Evolutionary conservation across 73 alveolate genomes (phyloP).

Genomic region (Breviolum minutum): DNA sequence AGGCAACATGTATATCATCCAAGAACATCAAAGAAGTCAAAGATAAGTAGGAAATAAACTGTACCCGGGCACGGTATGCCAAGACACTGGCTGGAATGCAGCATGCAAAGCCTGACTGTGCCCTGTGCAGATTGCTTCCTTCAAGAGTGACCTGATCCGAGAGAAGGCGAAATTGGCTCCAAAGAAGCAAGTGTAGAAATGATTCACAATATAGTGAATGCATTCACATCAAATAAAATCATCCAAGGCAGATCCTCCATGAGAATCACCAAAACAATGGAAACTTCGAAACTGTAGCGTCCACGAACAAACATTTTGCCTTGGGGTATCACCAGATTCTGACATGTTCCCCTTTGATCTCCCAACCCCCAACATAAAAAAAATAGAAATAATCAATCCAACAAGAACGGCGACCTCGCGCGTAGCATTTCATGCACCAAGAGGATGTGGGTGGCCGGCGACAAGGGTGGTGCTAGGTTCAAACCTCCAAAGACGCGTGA

Average conservation of each 20-base stretch:
- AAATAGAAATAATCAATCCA: not conserved
- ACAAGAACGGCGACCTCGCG: conserved; percentile 22
- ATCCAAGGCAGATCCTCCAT: no score
- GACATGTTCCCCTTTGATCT: no score
- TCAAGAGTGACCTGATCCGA: conserved; percentile 73
- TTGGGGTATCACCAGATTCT: not conserved
- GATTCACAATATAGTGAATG: no score
- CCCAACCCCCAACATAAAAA: not conserved
- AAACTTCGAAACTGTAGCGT: no score
- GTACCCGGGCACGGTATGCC: not conserved
- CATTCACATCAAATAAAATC: no score
- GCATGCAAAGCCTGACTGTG: conserved; percentile 53
- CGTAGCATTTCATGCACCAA: conserved; percentile 86
- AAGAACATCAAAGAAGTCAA: no score
- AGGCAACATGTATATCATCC: no score
- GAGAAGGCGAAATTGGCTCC: not conserved
- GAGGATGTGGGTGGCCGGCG: conserved; percentile 91
- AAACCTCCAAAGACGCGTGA: not conserved
- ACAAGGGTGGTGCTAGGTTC: conserved; percentile 85
- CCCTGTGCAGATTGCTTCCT: conserved; percentile 71
- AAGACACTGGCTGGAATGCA: conserved; percentile 75
- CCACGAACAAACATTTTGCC: no score
- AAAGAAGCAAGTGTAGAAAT: no score
- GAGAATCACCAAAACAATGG: no score
- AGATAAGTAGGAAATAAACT: no score